A percentile compares a stretch with the other conserved stretches of the same genome.
These are phyloP conservation scores for Geum urbanum DNA, from an alignment of 306 rosid species.

Conservation along the genomic window DNA sequence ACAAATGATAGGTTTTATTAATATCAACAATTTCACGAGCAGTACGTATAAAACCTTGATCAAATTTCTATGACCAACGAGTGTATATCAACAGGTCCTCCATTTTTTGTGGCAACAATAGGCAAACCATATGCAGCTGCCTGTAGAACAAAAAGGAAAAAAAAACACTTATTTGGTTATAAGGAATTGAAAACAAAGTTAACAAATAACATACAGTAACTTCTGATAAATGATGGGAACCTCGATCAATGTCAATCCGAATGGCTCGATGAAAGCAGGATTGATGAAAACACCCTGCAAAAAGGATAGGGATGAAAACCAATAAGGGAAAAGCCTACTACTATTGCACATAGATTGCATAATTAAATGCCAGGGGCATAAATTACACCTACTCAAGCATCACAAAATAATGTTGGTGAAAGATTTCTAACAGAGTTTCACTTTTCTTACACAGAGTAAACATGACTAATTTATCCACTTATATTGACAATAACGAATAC, in stretches of 20 bases:
- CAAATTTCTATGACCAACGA: slow-evolving; percentile 27
- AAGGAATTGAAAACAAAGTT: slow-evolving; percentile 9
- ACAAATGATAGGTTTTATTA: slow-evolving; percentile 23
- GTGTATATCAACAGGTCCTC: slow-evolving; percentile 94
- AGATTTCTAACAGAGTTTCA: slow-evolving; percentile 1
- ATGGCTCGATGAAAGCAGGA: slow-evolving; percentile 99
- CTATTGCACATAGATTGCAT: neutral
- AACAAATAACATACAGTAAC: neutral
- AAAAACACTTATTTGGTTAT: slow-evolving; percentile 16
- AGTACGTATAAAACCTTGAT: slow-evolving; percentile 2
- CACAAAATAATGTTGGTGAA: neutral
- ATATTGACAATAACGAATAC: slow-evolving; percentile 32
- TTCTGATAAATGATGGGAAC: slow-evolving; percentile 39
- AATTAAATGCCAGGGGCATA: neutral
- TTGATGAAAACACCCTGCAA: slow-evolving; percentile 98
- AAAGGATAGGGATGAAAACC: slow-evolving; percentile 34
- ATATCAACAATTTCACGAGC: neutral
- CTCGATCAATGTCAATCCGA: slow-evolving; percentile 96
- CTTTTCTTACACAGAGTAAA: neutral
- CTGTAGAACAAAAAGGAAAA: slow-evolving; percentile 51
- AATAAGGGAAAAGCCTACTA: neutral
- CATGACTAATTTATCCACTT: slow-evolving; percentile 4
- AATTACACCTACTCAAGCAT: neutral
- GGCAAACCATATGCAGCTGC: slow-evolving; percentile 97
- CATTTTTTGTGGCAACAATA: slow-evolving; percentile 90